Base-by-base conservation (phyloP, 1,284 basidiomycete genomes). In the Xerocomus subilludens region DNA sequence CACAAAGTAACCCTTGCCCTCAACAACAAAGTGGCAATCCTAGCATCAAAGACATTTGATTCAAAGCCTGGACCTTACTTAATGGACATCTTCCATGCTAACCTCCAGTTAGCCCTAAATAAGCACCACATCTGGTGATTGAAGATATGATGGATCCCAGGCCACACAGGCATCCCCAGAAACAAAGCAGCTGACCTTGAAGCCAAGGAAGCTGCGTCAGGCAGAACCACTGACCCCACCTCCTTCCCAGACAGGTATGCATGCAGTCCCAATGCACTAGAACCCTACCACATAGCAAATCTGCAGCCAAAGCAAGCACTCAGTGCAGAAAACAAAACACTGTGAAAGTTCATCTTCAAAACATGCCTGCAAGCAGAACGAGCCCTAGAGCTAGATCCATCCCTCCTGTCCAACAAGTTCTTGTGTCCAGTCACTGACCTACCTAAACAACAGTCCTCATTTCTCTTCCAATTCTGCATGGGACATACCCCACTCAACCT, bases 401-500 rank as follows among this genome's bases (percentile, higher is more conserved):
- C 56, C 16, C 35, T 59, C 10, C 56, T 27, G 10, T 59, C 56
- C 14, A 27, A 35, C 33, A 13, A 35, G 5, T 59, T 59, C 20
- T 18, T 59, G 21, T 16, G 36, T 4, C 14, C 36, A 21, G 36
- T 25, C 20, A 25, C 14, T 21, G 56, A 59, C 56, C 56, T 59
- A 5, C 56, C 56, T 21, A 33, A 25, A 18, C 32, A 27, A 35
- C 56, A 59, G 14, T 18, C 56, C 32, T 35, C 56, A 35, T 35
- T 20, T 5, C 20, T 59, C 5, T 35, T 69, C n/a, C 67, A 69
- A 36, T 35, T 69, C 0, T 11, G 67, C 2, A 64, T 56, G 7
- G 35, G 63, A 2, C 69, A 70, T 11, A n/a, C 47, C 13, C 64
- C 56, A 3, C 45, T 70, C 8, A 70, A 70, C 30, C 49, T 35